Conservation (phyloP, 805 yeast genomes). For the Wickerhamiella azyma region DNA sequence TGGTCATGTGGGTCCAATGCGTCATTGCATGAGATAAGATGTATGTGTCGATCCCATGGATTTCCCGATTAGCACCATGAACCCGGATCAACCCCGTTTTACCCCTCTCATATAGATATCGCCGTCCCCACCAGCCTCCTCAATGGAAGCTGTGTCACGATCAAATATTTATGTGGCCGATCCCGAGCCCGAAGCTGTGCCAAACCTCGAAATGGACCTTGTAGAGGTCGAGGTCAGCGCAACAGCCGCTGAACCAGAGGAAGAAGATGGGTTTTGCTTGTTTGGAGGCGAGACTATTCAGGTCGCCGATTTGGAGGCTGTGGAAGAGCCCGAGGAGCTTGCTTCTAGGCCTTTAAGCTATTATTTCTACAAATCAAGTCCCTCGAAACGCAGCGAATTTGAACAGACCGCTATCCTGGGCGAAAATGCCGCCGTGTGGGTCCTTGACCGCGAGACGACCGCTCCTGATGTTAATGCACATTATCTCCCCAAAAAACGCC, state of each 20-base stretch:
- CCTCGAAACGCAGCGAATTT: background rate
- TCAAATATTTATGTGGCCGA: constrained; percentile 6
- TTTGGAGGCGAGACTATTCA: constrained; percentile 13
- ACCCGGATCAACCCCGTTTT: background rate
- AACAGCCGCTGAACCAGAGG: constrained; percentile 2
- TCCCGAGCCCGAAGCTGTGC: background rate
- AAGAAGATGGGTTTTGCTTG: constrained; percentile 11
- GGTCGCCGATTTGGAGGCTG: constrained; percentile 9
- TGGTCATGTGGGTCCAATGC: no score
- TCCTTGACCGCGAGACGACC: background rate
- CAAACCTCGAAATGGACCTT: constrained; percentile 9
- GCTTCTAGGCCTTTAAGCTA: constrained; percentile 11
- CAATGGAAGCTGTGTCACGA: constrained; percentile 14
- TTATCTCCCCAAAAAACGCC: constrained; percentile 8
- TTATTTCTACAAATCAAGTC: constrained; percentile 10
- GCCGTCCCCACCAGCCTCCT: no score
- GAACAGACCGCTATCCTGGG: constrained; percentile 14
- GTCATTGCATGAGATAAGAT: no score
- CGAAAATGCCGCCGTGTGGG: constrained; percentile 2
- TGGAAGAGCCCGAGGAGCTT: constrained; percentile 1
- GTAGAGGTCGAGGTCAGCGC: constrained; percentile 4
- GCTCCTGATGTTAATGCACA: constrained; percentile 17
- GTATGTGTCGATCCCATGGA: background rate
- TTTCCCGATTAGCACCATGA: no score
- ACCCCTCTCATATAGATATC: no score